Conservation (phyloP, 768 basidiomycete genomes). For the Boletus tylopilopsis region DNA sequence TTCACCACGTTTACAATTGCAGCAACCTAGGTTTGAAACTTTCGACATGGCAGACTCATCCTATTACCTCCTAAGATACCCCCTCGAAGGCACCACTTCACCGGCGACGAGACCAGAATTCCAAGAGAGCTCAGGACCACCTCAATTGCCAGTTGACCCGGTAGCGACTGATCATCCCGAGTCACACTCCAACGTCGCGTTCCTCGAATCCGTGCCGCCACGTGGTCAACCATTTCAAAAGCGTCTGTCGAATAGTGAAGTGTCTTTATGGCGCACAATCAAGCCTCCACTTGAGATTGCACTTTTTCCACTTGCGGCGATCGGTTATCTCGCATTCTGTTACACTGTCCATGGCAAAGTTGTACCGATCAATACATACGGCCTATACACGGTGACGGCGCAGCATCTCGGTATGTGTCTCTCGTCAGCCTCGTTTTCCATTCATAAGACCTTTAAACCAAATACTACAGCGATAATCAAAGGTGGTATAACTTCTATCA, state of each 20-base stretch:
- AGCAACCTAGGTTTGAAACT: no score
- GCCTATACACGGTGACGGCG: conserved; percentile 19
- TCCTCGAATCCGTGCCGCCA: no score
- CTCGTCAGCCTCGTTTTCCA: neutral
- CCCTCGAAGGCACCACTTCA: no score
- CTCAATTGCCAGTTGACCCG: no score
- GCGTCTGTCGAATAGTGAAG: neutral
- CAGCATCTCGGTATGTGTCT: conserved; percentile 18
- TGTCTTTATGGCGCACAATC: conserved; percentile 6
- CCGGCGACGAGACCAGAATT: no score
- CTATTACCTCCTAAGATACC: no score
- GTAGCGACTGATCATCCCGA: no score
- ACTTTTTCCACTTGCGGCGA: conserved; percentile 24
- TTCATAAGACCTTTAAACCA: neutral
- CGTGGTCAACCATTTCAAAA: conserved; percentile 1
- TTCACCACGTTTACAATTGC: no score
- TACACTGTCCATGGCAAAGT: conserved; percentile 21
- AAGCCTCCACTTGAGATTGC: conserved; percentile 12
- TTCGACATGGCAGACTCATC: no score
- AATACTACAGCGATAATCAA: conserved; percentile 27
- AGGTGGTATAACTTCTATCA: conserved; percentile 27
- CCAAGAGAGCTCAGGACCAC: no score
- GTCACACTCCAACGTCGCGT: no score
- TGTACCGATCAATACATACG: conserved; percentile 24
- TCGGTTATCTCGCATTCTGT: conserved; percentile 29